phyloP scores from a whole-genome alignment of 257 asterid species.

The Petrea volubilis region DNA sequence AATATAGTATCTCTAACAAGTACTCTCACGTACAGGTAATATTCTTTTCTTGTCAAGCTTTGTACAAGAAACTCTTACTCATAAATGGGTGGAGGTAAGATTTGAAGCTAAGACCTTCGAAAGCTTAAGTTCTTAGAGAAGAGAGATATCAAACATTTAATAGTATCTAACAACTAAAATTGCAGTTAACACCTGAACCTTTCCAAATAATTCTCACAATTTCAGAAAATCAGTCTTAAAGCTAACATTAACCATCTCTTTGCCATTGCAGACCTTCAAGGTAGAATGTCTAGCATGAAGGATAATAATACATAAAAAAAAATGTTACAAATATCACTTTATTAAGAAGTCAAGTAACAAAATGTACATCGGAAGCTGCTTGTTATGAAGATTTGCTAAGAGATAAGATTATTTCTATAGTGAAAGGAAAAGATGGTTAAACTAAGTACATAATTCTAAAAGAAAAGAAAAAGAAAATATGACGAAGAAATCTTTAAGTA shows the following conservation, averaged over 20 bases:
- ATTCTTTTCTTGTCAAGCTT: too few species aligned
- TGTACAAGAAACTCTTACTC: too few species aligned
- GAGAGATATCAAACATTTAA: too few species aligned
- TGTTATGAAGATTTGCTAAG: not conserved
- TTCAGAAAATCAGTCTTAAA: not conserved
- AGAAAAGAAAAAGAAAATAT: not conserved
- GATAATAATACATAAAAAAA: not conserved
- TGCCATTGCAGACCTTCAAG: not conserved
- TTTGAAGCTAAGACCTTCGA: too few species aligned
- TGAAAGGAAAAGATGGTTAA: not conserved
- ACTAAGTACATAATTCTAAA: conserved; percentile 8
- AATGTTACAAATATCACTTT: not conserved
- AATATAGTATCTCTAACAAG: too few species aligned
- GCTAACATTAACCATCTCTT: not conserved
- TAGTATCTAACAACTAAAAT: too few species aligned
- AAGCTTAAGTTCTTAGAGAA: too few species aligned
- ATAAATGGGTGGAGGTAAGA: too few species aligned
- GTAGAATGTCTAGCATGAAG: not conserved
- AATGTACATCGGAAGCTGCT: not conserved
- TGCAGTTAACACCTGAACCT: not conserved
- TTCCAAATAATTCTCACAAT: not conserved
- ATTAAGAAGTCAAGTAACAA: not conserved
- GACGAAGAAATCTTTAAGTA: not conserved
- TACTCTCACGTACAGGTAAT: too few species aligned
- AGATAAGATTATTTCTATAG: not conserved